Conservation (phyloP, 768 basidiomycete genomes). For the Strobilomyces confusus region DNA sequence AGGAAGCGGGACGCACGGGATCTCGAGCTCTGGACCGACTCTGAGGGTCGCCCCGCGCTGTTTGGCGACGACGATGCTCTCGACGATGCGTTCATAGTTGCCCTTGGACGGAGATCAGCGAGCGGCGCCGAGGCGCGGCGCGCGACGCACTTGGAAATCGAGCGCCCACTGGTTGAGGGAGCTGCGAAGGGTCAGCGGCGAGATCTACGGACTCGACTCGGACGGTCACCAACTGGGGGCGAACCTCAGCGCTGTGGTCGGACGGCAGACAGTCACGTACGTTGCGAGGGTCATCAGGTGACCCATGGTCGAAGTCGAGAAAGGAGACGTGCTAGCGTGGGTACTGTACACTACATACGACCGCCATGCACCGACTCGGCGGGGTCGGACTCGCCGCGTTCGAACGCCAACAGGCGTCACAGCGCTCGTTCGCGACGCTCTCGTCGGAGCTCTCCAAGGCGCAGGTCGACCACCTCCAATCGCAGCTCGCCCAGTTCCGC, state of each 20-base stretch:
- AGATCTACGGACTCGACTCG: background rate
- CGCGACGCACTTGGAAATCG: conserved; percentile 75
- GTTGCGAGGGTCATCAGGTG: conserved; percentile 87
- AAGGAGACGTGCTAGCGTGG: background rate
- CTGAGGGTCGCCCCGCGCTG: conserved; percentile 81
- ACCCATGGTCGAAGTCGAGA: conserved; percentile 53
- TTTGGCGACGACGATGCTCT: conserved; percentile 86
- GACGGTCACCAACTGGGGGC: conserved; percentile 23
- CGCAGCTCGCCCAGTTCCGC: conserved; percentile 83
- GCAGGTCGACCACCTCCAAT: conserved; percentile 74
- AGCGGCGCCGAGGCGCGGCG: background rate
- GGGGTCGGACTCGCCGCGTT: conserved; percentile 89
- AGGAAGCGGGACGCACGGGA: conserved; percentile 55
- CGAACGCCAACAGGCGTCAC: conserved; percentile 79
- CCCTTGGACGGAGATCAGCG: conserved; percentile 51
- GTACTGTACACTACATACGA: background rate
- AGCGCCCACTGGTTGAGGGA: conserved; percentile 97
- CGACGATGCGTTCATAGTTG: conserved; percentile 86
- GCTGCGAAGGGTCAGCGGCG: conserved; percentile 39
- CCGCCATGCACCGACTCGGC: conserved; percentile 62
- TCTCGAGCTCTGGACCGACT: conserved; percentile 96
- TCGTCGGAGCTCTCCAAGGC: conserved; percentile 72
- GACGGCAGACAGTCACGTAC: conserved; percentile 40
- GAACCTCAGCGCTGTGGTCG: background rate
- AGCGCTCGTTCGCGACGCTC: conserved; percentile 76